Evolutionary conservation across 495 filamentous ascomycete species (phyloP).

Genomic region (Penicillium maclennaniae): DNA sequence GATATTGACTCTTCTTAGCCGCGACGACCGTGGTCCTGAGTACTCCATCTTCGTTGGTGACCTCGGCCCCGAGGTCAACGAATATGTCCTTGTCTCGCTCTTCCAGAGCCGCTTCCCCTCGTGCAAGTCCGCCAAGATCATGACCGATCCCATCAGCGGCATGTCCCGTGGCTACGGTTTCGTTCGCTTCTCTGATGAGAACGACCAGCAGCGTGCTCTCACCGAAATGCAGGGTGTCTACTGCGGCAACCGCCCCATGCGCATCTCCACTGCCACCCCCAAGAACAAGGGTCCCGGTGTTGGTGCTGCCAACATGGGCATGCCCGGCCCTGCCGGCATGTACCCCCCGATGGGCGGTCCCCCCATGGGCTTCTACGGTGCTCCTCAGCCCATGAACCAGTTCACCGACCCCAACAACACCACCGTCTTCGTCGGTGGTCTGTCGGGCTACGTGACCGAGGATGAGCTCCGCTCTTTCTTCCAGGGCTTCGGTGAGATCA

Average conservation of each 20-base stretch:
- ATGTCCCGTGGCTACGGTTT: conserved; percentile 98
- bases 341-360: conserved; percentile 72
- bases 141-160: conserved; percentile 97
- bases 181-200: conserved; percentile 91
- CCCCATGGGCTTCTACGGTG: conserved; percentile 76
- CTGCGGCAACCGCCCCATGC: conserved; percentile 98
- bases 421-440: conserved; percentile 95
- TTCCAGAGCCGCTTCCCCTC: conserved; percentile 95
- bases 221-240: conserved; percentile 99
- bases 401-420: conserved; percentile 99
- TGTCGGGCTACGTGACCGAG: conserved; percentile 98
- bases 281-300: conserved; percentile 82
- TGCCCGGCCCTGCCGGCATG: conserved; percentile 46
- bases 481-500: conserved; percentile 99
- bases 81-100: conserved; percentile 93
- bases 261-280: conserved; percentile 95
- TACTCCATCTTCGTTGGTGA: conserved; percentile 98
- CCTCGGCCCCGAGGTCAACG: conserved; percentile 96
- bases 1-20: conserved; percentile 41
- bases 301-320: conserved; percentile 50
- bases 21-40: conserved; percentile 93
- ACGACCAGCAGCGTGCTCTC: conserved; percentile 90
- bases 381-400: conserved; percentile 97
- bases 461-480: conserved; percentile 99
- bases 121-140: conserved; percentile 99